Percentiles rank a stretch among this genome's conserved stretches.
phyloP scores from a whole-genome alignment of 352 stramenopile genomes.

The Thalassiosira pacifica region DNA sequence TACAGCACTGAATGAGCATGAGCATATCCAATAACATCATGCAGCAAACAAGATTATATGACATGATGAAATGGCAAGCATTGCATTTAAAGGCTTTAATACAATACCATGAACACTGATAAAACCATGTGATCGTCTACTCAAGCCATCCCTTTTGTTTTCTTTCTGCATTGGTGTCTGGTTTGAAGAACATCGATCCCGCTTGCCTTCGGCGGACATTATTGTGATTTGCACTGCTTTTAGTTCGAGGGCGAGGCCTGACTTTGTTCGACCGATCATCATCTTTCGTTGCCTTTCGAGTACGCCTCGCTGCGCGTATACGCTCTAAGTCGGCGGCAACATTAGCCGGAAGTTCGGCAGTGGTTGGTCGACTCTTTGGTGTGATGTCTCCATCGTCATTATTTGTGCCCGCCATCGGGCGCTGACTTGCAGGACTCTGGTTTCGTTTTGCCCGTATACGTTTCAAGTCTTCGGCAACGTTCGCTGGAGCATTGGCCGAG shows the following conservation, averaged over 20 bases:
- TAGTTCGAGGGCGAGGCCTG: conserved; percentile 8
- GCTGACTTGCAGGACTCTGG: background rate
- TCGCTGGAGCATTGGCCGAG: conserved; percentile 15
- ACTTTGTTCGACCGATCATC: background rate
- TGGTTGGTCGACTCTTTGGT: background rate
- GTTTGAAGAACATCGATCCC: conserved; percentile 23
- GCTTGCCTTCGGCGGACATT: conserved; percentile 31
- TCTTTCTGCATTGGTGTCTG: background rate
- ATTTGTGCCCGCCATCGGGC: background rate
- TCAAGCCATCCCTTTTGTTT: conserved; percentile 5
- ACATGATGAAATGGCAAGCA: too few species aligned
- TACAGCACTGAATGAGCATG: too few species aligned
- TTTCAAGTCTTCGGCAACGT: conserved; percentile 22
- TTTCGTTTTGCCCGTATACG: conserved; percentile 28
- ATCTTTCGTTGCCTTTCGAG: background rate
- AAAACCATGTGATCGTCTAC: too few species aligned
- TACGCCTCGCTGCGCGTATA: conserved; percentile 16
- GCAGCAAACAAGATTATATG: too few species aligned
- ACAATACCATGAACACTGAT: too few species aligned
- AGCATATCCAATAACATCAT: too few species aligned
- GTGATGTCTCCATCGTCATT: background rate
- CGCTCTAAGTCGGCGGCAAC: conserved; percentile 21
- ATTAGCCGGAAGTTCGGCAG: conserved; percentile 17
- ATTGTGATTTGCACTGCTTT: conserved; percentile 9
- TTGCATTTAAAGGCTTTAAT: too few species aligned